phyloP scores from a whole-genome alignment of 257 asterid genomes.

The Solanum gracilifrons region DNA sequence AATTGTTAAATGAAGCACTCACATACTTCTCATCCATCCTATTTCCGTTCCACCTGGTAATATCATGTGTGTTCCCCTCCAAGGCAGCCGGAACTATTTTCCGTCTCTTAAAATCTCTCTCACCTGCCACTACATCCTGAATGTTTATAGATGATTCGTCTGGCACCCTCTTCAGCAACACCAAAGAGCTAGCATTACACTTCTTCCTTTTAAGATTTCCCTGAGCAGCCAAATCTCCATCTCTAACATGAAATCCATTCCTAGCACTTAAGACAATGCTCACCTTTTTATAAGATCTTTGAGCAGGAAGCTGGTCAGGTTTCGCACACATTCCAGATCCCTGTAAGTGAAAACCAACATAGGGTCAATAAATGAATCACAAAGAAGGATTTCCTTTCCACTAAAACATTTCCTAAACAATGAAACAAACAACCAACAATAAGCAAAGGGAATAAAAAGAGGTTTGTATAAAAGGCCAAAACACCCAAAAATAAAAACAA shows the following conservation, averaged over 20 bases:
- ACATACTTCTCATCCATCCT: neutral
- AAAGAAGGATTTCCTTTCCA: neutral
- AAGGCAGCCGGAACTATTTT: conserved; percentile 4
- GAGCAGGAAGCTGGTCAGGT: neutral
- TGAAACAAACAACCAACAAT: neutral
- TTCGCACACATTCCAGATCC: conserved; percentile 2
- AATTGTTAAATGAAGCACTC: neutral
- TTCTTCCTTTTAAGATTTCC: neutral
- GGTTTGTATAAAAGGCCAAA: neutral
- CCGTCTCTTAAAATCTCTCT: conserved; percentile 1
- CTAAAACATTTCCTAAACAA: neutral
- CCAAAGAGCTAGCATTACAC: conserved; percentile 1
- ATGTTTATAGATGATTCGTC: conserved; percentile 10
- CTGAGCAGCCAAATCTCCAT: neutral
- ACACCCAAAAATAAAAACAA: neutral
- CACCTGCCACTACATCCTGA: conserved; percentile 1
- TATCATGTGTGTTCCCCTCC: conserved; percentile 4
- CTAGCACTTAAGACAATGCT: neutral
- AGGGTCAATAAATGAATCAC: neutral
- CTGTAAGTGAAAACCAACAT: neutral
- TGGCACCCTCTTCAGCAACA: conserved; percentile 13
- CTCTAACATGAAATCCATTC: neutral
- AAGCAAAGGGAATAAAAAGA: neutral
- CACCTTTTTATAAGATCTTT: conserved; percentile 2
- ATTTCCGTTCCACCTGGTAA: neutral